phyloP scores from a whole-genome alignment of 2,329 filamentous ascomycete species.

The Lecanosticta acicola region DNA sequence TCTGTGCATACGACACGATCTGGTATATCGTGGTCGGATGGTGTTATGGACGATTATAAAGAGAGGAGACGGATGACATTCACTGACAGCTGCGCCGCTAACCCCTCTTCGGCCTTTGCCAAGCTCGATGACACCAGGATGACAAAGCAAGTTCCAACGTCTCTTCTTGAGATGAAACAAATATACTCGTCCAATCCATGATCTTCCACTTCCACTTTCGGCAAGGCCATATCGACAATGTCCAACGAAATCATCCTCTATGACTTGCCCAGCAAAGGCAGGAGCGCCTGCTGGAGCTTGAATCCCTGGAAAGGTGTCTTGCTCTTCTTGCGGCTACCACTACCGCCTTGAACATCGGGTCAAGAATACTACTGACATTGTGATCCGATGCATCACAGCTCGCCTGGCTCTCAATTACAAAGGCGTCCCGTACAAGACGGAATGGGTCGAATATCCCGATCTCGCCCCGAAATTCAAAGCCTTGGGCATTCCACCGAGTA shows the following conservation, averaged over 20 bases:
- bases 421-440: slow-evolving; percentile 58
- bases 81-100: too few species aligned
- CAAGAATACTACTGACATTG: neutral
- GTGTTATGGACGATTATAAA: too few species aligned
- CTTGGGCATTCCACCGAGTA: slow-evolving; percentile 45
- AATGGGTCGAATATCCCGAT: slow-evolving; percentile 66
- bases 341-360: slow-evolving; percentile 7
- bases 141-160: neutral
- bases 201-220: too few species aligned
- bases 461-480: slow-evolving; percentile 51
- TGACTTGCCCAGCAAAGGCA: slow-evolving; percentile 55
- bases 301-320: slow-evolving; percentile 67
- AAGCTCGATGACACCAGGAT: too few species aligned
- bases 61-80: too few species aligned
- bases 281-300: slow-evolving; percentile 53
- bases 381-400: slow-evolving; percentile 38
- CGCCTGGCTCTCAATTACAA: slow-evolving; percentile 65
- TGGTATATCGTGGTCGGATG: too few species aligned
- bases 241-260: slow-evolving; percentile 49
- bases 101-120: too few species aligned
- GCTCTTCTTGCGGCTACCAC: neutral
- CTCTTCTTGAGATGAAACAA: neutral
- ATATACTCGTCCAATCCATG: too few species aligned
- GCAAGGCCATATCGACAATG: too few species aligned
- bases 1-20: too few species aligned